A percentile compares a stretch with the other conserved stretches of the same genome.
phyloP scores from a whole-genome alignment of 163 green algal species.

The Dunaliella salina region DNA sequence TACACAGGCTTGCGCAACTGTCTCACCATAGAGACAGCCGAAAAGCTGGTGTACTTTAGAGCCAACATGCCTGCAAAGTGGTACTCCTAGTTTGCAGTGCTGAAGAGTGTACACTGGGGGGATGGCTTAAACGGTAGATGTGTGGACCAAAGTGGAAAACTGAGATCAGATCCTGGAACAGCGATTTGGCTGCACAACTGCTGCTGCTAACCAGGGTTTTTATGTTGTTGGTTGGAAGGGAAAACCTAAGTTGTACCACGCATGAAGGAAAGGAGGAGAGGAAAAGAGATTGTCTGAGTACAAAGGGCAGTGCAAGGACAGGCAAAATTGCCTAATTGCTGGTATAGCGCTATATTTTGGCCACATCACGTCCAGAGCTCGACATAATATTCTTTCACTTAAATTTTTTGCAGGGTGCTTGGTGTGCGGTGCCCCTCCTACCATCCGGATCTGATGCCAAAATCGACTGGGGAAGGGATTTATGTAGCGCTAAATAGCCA shows the following conservation, averaged over 20 bases:
- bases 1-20: not conserved
- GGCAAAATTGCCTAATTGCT: not conserved
- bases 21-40: not conserved
- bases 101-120: not conserved
- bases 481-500: too few species aligned
- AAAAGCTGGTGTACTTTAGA: not conserved
- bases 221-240: not conserved
- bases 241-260: not conserved
- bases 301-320: not conserved
- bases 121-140: not conserved
- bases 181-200: not conserved
- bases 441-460: too few species aligned
- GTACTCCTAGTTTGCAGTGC: not conserved
- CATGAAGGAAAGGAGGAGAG: not conserved
- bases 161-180: not conserved
- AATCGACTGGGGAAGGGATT: too few species aligned
- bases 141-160: not conserved
- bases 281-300: not conserved
- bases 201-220: not conserved
- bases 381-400: too few species aligned
- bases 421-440: too few species aligned
- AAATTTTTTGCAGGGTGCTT: too few species aligned
- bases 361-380: not conserved
- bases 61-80: not conserved
- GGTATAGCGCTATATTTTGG: not conserved